phyloP scores from a whole-genome alignment of 768 basidiomycete genomes.

The Imleria badia region DNA sequence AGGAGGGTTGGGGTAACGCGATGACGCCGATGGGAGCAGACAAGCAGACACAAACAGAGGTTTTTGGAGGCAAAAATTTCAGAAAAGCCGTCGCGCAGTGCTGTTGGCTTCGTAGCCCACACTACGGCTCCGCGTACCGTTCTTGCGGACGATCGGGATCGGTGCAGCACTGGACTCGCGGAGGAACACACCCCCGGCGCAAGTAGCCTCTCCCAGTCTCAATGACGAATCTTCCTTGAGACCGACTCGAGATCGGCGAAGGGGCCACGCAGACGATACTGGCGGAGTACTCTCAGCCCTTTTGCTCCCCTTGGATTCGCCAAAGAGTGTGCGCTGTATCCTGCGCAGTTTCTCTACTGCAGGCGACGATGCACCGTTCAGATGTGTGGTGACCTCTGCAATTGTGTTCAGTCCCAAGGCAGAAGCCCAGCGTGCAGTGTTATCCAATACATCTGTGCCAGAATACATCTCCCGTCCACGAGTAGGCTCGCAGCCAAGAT shows the following conservation, averaged over 20 bases:
- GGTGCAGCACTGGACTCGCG: constrained; percentile 28
- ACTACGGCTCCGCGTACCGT: constrained; percentile 28
- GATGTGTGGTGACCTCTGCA: constrained; percentile 21
- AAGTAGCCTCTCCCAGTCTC: constrained; percentile 3
- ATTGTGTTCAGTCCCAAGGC: constrained; percentile 20
- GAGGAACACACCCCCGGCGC: constrained; percentile 22
- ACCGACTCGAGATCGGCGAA: constrained; percentile 9
- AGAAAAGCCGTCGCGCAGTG: constrained; percentile 17
- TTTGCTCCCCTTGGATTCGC: constrained; percentile 7
- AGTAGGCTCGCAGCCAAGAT: constrained; percentile 19
- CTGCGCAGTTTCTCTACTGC: constrained; percentile 23
- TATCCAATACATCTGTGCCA: constrained; percentile 24
- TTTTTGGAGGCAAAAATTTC: background rate
- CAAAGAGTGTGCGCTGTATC: constrained; percentile 11
- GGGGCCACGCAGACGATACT: constrained; percentile 23
- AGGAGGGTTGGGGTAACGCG: background rate
- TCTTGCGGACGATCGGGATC: constrained; percentile 20
- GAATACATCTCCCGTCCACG: constrained; percentile 20
- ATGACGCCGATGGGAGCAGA: background rate
- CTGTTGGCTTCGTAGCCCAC: constrained; percentile 21
- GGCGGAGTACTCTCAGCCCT: constrained; percentile 33
- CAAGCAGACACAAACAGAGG: background rate
- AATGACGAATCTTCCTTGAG: constrained; percentile 11
- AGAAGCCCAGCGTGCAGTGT: constrained; percentile 31
- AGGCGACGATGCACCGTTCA: constrained; percentile 13